Percentiles rank a stretch among this genome's conserved stretches.
phyloP scores from a whole-genome alignment of 2,329 filamentous ascomycete genomes.

The Penicillium sp. region DNA sequence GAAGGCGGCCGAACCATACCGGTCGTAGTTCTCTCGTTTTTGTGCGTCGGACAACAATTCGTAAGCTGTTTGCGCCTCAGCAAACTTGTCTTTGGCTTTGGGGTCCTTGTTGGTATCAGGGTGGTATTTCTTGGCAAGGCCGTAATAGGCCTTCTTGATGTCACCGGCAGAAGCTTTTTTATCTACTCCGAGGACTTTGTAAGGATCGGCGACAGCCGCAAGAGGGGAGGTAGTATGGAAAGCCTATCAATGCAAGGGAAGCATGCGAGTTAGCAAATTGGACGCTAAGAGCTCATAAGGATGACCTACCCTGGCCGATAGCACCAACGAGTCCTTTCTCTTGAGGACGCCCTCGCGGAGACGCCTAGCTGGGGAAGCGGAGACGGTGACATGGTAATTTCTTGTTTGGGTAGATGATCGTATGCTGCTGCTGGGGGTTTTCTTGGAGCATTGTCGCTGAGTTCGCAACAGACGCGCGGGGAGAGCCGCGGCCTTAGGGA shows the following conservation, averaged over 20 bases:
- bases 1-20: constrained; percentile 79
- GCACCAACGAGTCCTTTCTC: constrained; percentile 25
- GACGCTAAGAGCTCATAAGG: not conserved
- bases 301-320: constrained; percentile 35
- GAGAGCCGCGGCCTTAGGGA: constrained; percentile 45
- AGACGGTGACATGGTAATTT: constrained; percentile 35
- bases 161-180: constrained; percentile 79
- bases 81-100: constrained; percentile 89
- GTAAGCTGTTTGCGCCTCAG: constrained; percentile 89
- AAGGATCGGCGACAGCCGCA: constrained; percentile 77
- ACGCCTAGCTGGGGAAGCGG: constrained; percentile 27
- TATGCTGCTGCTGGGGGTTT: constrained; percentile 29
- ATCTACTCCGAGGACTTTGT: constrained; percentile 78
- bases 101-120: constrained; percentile 97
- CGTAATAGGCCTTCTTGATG: constrained; percentile 98
- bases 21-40: constrained; percentile 89
- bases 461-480: constrained; percentile 45
- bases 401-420: constrained; percentile 37
- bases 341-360: constrained; percentile 27
- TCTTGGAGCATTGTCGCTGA: constrained; percentile 41
- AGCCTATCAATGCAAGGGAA: constrained; percentile 24
- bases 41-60: constrained; percentile 89
- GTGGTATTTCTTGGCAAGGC: constrained; percentile 94
- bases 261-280: not conserved
- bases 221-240: constrained; percentile 54